Evolutionary conservation across 352 stramenopile species (phyloP), one percentile per base, ranked within the genome.

Genomic region (Aphanomyces euteiches): DNA sequence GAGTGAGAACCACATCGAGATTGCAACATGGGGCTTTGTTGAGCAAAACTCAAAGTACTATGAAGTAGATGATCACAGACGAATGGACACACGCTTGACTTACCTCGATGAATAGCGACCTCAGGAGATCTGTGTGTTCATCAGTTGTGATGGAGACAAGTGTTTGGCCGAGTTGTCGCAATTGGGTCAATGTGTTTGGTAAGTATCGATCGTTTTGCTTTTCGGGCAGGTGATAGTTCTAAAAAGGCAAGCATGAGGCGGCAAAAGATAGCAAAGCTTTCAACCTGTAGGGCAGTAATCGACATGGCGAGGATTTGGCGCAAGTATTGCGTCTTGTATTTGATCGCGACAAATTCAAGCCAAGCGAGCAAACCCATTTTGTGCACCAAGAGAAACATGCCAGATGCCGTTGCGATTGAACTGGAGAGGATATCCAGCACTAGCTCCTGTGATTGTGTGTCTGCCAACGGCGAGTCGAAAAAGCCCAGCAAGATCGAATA

Each of bases 401-500:
- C 85, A 4, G 75, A 73, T 4, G 74, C 68, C 3, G 85, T 92
- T 34, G 75, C 67, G 19, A 92, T 74, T 12, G 81, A 76, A 19
- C 75, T 67, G 4, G 69, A 45, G 19, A 95, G 36, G 73, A 95
- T 92, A 28, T 76, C 82, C 12, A 73, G 77, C 57, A 95, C 82
- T 36, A 93, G 75, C 36, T 79, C 72, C 66, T 90, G 84, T 5
- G 87, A 93, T 67, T 95, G 82, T 10, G 84, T 84, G 73, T 93
- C 87, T 0, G 84, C 82, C 28, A 93, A 73, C 21, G 89, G 83
- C 3, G 87, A 93, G 43, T 66, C 69, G 73, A 88, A 94, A 58
- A 93, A 95, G 47, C 86, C 93, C 54, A 94, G 67, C 38, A 95
- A 69, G 72, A 95, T 90, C 8, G 84, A 82, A 58, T 88, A 84